Percentiles rank a stretch among this genome's conserved stretches.
These are phyloP conservation scores for Malus sylvestris DNA, from an alignment of 306 rosid genomes.

Conservation along the genomic window DNA sequence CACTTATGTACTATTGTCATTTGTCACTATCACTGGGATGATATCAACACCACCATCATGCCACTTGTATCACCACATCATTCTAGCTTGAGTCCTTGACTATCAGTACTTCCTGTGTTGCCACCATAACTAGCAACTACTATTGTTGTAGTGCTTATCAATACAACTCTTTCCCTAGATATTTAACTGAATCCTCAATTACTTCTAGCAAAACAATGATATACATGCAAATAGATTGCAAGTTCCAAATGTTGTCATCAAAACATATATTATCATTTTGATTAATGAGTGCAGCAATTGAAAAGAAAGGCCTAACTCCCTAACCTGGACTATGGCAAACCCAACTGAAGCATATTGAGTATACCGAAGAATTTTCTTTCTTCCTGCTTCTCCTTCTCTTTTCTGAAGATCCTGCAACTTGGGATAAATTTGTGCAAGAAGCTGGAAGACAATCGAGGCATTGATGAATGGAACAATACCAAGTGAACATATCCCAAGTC, in stretches of 20 bases:
- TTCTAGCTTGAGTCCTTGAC: neutral
- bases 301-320: constrained; percentile 14
- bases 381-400: constrained; percentile 91
- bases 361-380: constrained; percentile 85
- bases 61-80: neutral
- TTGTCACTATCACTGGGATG: neutral
- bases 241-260: neutral
- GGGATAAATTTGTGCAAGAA: constrained; percentile 90
- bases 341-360: constrained; percentile 95
- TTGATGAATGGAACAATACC: constrained; percentile 96
- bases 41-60: neutral
- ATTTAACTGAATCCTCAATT: neutral
- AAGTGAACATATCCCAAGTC: constrained; percentile 89
- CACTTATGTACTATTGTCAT: neutral
- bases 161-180: neutral
- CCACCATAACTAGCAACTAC: neutral
- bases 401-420: constrained; percentile 95
- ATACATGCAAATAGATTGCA: neutral
- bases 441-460: constrained; percentile 94
- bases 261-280: neutral
- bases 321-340: constrained; percentile 86
- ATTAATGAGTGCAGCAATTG: neutral
- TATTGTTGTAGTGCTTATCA: neutral
- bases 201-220: neutral
- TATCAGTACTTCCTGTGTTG: neutral